Evolutionary conservation across 257 asterid species (phyloP), one percentile per base, ranked within the genome.

Genomic region (Petunia secreta): DNA sequence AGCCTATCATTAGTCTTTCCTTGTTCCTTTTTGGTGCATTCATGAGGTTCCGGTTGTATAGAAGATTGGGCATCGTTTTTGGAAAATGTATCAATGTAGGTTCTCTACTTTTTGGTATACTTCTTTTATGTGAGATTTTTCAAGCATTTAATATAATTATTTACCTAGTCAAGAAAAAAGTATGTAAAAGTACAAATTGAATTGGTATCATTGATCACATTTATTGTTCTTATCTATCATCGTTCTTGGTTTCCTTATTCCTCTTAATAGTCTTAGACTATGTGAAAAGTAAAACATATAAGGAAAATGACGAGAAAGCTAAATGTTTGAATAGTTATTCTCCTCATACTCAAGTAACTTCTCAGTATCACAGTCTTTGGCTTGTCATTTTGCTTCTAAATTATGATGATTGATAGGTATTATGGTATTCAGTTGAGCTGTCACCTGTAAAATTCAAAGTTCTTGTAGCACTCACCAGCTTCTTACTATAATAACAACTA

Each of bases 231-330:
- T 25, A 25, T 25, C 25, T 50, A 34, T 3, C 44, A 9, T 25
- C 77, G 58, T 69, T 69, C 43, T 69, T 73, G 78, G 78, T 73
- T 73, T 73, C 43, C 44, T 34, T 73, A 5, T 4, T 73, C 46
- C 34, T 50, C 62, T 73, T 5, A 50, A 41, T 50, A 73, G 77
- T 34, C 13, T 71, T 71, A 43, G 1, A 39, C 5, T 65, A 73
- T 3, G 4, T 36, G 7, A 39, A 50, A 34, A 50, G 11, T 50
- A 34, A 16, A 71, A 9, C 77, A 44, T 9, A 73, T 73, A 34
- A 69, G 34, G 62, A 73, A 73, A 50, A 73, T 5, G 14, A 50
- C 46, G 11, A 50, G 46, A 73, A 50, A 73, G 46, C 36, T 50
- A 50, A 25, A 34, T 50, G 78, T 5, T 50, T 34, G 78, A 57